Conservation (phyloP, 352 stramenopile genomes). For the Phytophthora capsici region DNA sequence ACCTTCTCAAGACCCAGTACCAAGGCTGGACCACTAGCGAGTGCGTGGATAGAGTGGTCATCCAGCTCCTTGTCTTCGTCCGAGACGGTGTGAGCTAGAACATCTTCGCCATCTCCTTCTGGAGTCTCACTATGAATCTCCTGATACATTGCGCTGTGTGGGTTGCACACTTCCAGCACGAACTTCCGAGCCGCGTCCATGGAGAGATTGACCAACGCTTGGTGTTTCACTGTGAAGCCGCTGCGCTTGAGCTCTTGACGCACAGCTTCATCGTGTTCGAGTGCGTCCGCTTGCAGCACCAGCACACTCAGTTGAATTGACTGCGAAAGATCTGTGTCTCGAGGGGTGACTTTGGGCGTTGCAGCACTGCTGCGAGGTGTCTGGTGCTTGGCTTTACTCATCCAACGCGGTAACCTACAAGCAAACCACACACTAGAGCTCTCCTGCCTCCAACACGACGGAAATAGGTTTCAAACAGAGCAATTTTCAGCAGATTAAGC, state of each 20-base stretch:
- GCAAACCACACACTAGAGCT: constrained; percentile 2
- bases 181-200: constrained; percentile 48
- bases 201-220: constrained; percentile 52
- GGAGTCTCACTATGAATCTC: constrained; percentile 9
- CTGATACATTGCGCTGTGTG: constrained; percentile 32
- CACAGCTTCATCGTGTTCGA: constrained; percentile 61
- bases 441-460: constrained; percentile 3
- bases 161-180: constrained; percentile 46
- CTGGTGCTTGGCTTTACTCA: constrained; percentile 36
- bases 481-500: constrained; percentile 30
- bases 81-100: not conserved
- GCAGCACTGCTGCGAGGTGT: constrained; percentile 15
- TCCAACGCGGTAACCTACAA: not conserved
- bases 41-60: constrained; percentile 38
- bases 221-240: constrained; percentile 56
- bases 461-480: constrained; percentile 22
- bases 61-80: constrained; percentile 21
- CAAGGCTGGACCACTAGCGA: constrained; percentile 45
- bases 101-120: constrained; percentile 2
- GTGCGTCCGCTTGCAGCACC: constrained; percentile 61
- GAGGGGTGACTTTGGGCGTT: constrained; percentile 30
- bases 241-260: constrained; percentile 50
- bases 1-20: constrained; percentile 53
- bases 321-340: constrained; percentile 13
- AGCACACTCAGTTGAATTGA: constrained; percentile 51